Evolutionary conservation across 1,284 basidiomycete species (phyloP), one percentile per base, ranked within the genome.

Genomic region (Apiotrichum gracile): DNA sequence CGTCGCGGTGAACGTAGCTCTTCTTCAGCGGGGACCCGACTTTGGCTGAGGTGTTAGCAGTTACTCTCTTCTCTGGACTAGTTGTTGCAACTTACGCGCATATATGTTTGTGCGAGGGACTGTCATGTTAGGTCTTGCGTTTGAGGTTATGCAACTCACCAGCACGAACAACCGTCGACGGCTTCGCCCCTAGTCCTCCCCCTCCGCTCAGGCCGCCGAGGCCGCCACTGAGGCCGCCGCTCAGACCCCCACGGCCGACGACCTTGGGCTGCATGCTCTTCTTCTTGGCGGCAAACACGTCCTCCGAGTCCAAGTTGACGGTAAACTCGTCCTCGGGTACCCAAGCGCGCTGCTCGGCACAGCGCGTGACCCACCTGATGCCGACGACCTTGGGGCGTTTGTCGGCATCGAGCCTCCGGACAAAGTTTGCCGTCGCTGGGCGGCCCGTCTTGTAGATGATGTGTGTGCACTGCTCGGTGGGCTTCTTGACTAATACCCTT

Each of bases 361-460:
- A 91, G 63, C 86, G 83, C 2, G 91, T 88, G 3, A 94, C 87
- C 91, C 91, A 96, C n/a, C 82, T 85, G 60, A 93, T 88, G 13
- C 89, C 88, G 14, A 96, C 87, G 13, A 93, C 83, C 38, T 65
- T 57, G n/a, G 79, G 70, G 62, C 54, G 51, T 27, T 87, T 83
- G 33, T 82, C 76, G 22, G 60, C 51, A 9, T 63, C 60, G 42
- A 72, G 67, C 76, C 64, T 62, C 83, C 87, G 83, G 67, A 86
- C 91, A 57, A 84, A 84, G 25, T 81, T 81, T 21, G 91, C 66
- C 1, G 91, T 96, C 47, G 86, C 85, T 61, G 83, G 81, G 47
- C 83, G 74, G 1, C 92, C 92, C 54, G 88, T 86, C 78, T 94
- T 96, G 75, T 83, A 96, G 17, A 97, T 82, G 55, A 96, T 84